phyloP scores from a whole-genome alignment of 2,329 filamentous ascomycete species.

The Pseudocercospora eumusae region DNA sequence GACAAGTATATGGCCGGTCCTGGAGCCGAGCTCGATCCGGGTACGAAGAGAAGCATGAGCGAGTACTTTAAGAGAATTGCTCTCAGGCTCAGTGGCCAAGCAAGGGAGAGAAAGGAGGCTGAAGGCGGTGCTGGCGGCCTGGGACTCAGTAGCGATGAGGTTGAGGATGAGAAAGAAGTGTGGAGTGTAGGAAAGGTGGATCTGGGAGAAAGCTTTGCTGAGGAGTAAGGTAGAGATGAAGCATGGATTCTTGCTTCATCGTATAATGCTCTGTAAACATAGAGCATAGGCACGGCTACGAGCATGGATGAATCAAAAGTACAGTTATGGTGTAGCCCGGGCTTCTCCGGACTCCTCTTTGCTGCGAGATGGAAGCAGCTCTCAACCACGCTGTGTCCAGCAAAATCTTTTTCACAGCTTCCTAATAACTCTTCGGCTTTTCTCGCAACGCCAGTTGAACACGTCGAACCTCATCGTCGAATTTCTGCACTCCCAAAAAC shows the following conservation, averaged over 20 bases:
- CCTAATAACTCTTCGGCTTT: too few relatives aligned
- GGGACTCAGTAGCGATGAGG: constrained; percentile 84
- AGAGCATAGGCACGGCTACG: neutral
- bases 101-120: constrained; percentile 83
- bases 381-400: too few relatives aligned
- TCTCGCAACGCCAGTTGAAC: neutral
- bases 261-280: neutral
- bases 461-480: too few relatives aligned
- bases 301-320: neutral
- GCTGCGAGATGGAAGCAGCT: too few relatives aligned
- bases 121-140: constrained; percentile 86
- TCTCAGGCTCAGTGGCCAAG: constrained; percentile 78
- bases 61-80: constrained; percentile 98
- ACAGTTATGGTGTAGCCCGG: neutral
- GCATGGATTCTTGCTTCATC: neutral
- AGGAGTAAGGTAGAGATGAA: constrained; percentile 21
- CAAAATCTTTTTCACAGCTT: too few relatives aligned
- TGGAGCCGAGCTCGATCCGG: constrained; percentile 66
- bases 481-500: too few relatives aligned
- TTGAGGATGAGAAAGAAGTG: constrained; percentile 91
- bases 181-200: constrained; percentile 95
- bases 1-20: constrained; percentile 76
- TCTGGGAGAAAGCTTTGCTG: constrained; percentile 58
- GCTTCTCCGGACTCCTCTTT: too few relatives aligned
- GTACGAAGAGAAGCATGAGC: constrained; percentile 82